phyloP scores from a whole-genome alignment of 2,329 filamentous ascomycete species.

The Apiospora saccharicola region DNA sequence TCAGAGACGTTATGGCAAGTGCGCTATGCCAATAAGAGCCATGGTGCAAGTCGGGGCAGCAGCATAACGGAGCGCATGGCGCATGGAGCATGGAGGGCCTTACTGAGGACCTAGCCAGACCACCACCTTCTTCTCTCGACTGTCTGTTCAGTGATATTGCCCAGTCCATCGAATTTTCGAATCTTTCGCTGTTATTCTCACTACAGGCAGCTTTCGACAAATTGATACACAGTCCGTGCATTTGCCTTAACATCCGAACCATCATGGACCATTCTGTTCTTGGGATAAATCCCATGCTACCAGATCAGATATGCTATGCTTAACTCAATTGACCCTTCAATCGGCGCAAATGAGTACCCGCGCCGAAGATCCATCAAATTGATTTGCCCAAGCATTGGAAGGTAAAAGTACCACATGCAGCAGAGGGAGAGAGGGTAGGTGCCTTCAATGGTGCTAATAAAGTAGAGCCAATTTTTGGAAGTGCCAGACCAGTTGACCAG shows the following conservation, averaged over 20 bases:
- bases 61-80: not conserved
- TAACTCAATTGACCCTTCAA: conserved; percentile 2
- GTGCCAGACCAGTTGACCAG: not conserved
- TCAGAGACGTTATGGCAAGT: conserved; percentile 1
- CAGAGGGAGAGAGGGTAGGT: too few relatives aligned
- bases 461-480: conserved; percentile 14
- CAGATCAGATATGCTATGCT: not conserved
- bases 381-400: not conserved
- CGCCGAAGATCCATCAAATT: not conserved
- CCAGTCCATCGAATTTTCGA: not conserved
- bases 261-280: not conserved
- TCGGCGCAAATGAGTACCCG: not conserved
- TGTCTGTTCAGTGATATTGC: not conserved
- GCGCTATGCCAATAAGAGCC: conserved; percentile 8
- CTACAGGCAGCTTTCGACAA: not conserved
- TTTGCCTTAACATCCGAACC: not conserved
- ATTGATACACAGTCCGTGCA: not conserved
- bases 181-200: not conserved
- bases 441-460: not conserved
- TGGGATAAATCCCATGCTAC: not conserved
- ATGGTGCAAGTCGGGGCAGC: conserved; percentile 1
- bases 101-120: not conserved
- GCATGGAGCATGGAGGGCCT: not conserved
- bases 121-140: not conserved
- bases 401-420: not conserved